Conservation (phyloP, 1,284 basidiomycete genomes). For the Microbotryum silenes-acaulis region DNA sequence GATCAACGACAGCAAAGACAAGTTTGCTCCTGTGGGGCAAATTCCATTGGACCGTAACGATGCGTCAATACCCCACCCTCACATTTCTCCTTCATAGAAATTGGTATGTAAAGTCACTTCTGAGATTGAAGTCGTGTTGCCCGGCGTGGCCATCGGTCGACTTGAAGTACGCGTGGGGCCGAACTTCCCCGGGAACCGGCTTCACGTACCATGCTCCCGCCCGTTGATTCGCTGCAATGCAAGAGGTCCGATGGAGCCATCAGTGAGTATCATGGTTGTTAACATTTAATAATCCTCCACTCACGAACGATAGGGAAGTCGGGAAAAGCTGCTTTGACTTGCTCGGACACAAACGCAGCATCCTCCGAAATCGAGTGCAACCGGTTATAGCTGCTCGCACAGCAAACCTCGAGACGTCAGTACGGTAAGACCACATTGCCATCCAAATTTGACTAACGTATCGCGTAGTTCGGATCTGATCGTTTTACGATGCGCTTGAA, state of each 20-base stretch:
- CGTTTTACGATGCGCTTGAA: slow-evolving; percentile 12
- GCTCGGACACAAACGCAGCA: slow-evolving; percentile 55
- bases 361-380: slow-evolving; percentile 77
- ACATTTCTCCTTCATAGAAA: not conserved
- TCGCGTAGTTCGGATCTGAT: slow-evolving; percentile 19
- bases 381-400: slow-evolving; percentile 59
- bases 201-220: slow-evolving; percentile 93
- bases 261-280: not conserved
- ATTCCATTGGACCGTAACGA: not conserved
- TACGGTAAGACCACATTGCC: too few species aligned
- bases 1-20: slow-evolving; percentile 64
- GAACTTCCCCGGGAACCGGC: slow-evolving; percentile 44
- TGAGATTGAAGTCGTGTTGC: slow-evolving; percentile 78
- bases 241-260: slow-evolving; percentile 6
- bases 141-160: slow-evolving; percentile 89
- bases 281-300: slow-evolving; percentile 33
- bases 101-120: slow-evolving; percentile 39
- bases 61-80: not conserved
- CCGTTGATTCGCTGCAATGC: slow-evolving; percentile 66
- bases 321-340: slow-evolving; percentile 53
- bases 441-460: slow-evolving; percentile 7
- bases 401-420: not conserved
- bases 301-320: slow-evolving; percentile 58
- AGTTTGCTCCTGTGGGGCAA: slow-evolving; percentile 57
- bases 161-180: slow-evolving; percentile 76